Evolutionary conservation across 176 grass and related monocot genomes (phyloP), one percentile per base, ranked within the genome.

Genomic region (Rhynchospora pubera): DNA sequence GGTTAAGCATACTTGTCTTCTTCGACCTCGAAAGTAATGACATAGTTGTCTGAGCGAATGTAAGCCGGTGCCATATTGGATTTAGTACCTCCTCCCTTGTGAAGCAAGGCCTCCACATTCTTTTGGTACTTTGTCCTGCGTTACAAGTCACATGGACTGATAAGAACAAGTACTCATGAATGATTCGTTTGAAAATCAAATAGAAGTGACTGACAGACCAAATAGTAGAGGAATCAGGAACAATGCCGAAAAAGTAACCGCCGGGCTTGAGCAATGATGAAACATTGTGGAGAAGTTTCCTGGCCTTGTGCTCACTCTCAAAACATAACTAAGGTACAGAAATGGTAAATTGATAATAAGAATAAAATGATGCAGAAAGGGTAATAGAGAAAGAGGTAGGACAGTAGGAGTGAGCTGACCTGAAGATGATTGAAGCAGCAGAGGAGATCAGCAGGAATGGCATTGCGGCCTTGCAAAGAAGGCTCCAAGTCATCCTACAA

Each of bases 51-150:
- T 6, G 95, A 91, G 79, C 95, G 95, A 81, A 98, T 93, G 87
- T 93, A 92, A 89, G 87, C 91, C 68, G 95, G 87, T 86, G 94
- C 87, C 62, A 67, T 51, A 80, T 92, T 97, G 61, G 87, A 82
- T 82, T 89, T 89, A 48, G 80, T 60, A 55, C 79, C 84, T 23
- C 80, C 85, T 77, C 90, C 92, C 74, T 94, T 98, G 79, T 89
- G 89, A 88, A 94, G 95, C 7, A 90, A 94, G 78, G 95, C 92
- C 77, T 98, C 95, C 32, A 98, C 95, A 47, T 93, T 98, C 82
- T 98, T 98, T 80, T 98, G 95, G 86, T 98, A 98, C 73, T 98
- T 98, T 28, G 95, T 91, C 95, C 95, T 98, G 79, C 26, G 26
- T 28, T 28, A 28, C 1, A 28, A 28, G 26, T 28, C 26, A 28